Conservation (phyloP, 306 rosid genomes). For the Adenanthera pavonina region DNA sequence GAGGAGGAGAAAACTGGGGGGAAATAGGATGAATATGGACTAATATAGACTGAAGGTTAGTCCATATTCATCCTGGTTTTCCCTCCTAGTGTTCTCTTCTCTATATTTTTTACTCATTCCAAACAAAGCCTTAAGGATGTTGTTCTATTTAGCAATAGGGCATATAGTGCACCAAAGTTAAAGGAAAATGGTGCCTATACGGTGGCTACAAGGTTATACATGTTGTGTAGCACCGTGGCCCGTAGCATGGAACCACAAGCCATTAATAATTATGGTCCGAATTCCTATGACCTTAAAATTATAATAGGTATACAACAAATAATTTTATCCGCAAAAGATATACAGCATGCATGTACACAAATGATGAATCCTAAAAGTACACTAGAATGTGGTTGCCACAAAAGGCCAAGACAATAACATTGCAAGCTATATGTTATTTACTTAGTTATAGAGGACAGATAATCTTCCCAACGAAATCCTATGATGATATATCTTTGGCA, state of each 20-base stretch:
- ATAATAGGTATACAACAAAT: slow-evolving; percentile 8
- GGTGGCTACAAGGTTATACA: not conserved
- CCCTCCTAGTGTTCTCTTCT: too few relatives aligned
- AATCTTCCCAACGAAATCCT: slow-evolving; percentile 5
- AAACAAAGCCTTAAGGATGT: too few relatives aligned
- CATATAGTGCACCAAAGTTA: not conserved
- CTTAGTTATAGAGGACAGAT: not conserved
- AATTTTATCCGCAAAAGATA: not conserved
- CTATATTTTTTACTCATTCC: too few relatives aligned
- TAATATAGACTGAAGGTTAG: too few relatives aligned
- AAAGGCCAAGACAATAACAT: not conserved
- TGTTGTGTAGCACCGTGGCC: not conserved
- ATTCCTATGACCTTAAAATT: slow-evolving; percentile 2
- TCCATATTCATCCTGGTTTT: too few relatives aligned
- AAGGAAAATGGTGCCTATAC: not conserved
- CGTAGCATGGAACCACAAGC: not conserved
- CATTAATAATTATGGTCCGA: not conserved
- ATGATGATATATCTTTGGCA: not conserved
- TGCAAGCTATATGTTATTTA: not conserved
- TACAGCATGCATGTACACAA: not conserved
- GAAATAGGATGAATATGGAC: too few relatives aligned
- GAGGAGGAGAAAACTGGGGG: too few relatives aligned
- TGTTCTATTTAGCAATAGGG: not conserved
- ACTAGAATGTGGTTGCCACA: slow-evolving; percentile 3
- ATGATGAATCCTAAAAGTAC: not conserved